Conservation (phyloP, 177 flowering plant genomes). For the Vitis hybrid region DNA sequence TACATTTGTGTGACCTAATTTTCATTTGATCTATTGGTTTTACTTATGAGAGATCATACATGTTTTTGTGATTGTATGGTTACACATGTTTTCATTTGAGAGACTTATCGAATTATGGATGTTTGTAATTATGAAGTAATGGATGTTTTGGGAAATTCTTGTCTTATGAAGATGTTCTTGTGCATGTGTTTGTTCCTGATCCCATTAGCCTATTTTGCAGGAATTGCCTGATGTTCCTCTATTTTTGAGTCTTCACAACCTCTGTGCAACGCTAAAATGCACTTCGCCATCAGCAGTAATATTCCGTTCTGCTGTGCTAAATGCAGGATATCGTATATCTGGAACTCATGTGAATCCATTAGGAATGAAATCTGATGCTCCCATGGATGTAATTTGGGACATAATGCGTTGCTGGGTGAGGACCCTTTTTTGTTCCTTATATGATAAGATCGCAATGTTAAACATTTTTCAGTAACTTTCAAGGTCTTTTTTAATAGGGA, state of each 20-base stretch:
- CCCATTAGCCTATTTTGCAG: constrained; percentile 40
- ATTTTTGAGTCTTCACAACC: constrained; percentile 86
- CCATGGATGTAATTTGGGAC: constrained; percentile 98
- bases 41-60: too few relatives aligned
- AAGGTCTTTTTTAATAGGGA: too few relatives aligned
- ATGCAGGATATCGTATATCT: constrained; percentile 94
- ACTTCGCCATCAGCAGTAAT: constrained; percentile 91
- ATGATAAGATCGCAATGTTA: too few relatives aligned
- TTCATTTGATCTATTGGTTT: too few relatives aligned
- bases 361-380: constrained; percentile 94
- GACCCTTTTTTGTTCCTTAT: not conserved
- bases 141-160: not conserved
- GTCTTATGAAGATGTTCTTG: not conserved
- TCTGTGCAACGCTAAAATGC: constrained; percentile 89
- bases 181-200: not conserved
- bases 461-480: too few relatives aligned
- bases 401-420: constrained; percentile 99
- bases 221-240: constrained; percentile 94
- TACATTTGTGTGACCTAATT: too few relatives aligned
- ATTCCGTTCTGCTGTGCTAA: constrained; percentile 91
- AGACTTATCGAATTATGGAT: not conserved
- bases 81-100: too few relatives aligned
- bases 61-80: too few relatives aligned
- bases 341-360: constrained; percentile 90
- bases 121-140: not conserved